A percentile compares a stretch with the other conserved stretches of the same genome.
Evolutionary conservation across 108 stramenopile species (phyloP).

Genomic region (Hondaea fermentalgiana): DNA sequence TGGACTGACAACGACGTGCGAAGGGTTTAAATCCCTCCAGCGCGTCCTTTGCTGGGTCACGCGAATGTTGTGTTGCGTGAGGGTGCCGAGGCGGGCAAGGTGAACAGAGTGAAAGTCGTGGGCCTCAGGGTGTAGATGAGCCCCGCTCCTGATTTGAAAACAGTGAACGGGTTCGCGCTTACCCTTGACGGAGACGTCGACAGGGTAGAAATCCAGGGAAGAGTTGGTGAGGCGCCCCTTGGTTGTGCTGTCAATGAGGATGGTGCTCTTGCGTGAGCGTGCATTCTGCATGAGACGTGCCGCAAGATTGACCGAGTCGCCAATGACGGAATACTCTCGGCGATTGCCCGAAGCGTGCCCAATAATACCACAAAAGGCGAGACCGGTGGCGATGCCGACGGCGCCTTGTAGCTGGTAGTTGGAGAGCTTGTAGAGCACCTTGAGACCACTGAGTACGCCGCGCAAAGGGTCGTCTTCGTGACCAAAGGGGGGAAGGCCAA

Average conservation of each 20-base stretch:
- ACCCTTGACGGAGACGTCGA: background rate
- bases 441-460: constrained; percentile 41
- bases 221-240: background rate
- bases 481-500: constrained; percentile 45
- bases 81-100: background rate
- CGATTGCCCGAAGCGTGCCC: constrained; percentile 36
- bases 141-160: background rate
- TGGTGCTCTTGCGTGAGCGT: background rate
- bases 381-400: constrained; percentile 47
- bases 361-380: constrained; percentile 51
- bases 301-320: constrained; percentile 49
- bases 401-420: constrained; percentile 28
- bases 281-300: constrained; percentile 51
- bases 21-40: background rate
- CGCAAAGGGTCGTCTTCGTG: constrained; percentile 44
- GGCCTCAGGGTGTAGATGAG: background rate
- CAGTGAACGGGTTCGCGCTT: background rate
- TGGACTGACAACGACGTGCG: background rate
- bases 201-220: background rate
- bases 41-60: background rate
- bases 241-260: background rate
- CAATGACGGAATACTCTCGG: constrained; percentile 52
- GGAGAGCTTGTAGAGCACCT: constrained; percentile 29
- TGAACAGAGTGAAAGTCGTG: background rate
- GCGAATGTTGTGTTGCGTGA: background rate